Conservation (phyloP, 2,329 filamentous ascomycete species). For the Nannizziopsis arthrosporioides region DNA sequence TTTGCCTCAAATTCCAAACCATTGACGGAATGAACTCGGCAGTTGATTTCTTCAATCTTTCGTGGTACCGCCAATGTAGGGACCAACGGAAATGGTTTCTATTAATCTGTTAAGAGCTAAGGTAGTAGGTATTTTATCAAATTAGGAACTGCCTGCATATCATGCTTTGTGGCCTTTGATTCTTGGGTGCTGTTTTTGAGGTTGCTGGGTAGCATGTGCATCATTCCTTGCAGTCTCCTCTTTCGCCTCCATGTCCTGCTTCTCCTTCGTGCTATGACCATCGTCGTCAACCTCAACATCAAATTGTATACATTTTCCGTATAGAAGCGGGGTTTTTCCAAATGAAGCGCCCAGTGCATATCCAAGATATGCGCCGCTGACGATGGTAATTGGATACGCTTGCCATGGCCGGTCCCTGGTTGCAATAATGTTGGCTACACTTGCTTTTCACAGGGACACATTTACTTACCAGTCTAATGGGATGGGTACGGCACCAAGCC, state of each 20-base stretch:
- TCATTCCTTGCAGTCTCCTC: neutral
- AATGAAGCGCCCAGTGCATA: slow-evolving; percentile 50
- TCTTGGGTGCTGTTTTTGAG: no score
- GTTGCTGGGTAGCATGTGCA: neutral
- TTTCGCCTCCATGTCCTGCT: neutral
- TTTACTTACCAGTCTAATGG: slow-evolving; percentile 69
- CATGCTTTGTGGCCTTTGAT: no score
- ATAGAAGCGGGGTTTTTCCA: slow-evolving; percentile 23
- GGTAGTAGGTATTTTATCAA: no score
- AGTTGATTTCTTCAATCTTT: no score
- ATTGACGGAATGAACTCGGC: no score
- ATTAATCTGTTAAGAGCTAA: no score
- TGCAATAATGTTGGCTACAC: slow-evolving; percentile 1
- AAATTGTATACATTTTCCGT: slow-evolving; percentile 29
- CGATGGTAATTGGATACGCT: slow-evolving; percentile 87
- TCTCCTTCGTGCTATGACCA: neutral
- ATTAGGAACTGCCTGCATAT: no score
- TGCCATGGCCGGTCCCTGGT: slow-evolving; percentile 91
- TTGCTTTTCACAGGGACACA: neutral
- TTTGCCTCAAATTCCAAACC: no score
- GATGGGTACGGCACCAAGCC: slow-evolving; percentile 89
- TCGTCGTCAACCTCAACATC: slow-evolving; percentile 15
- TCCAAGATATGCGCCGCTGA: slow-evolving; percentile 70
- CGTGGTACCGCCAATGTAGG: no score
- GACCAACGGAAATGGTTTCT: no score